Base-by-base conservation (phyloP, 2,329 filamentous ascomycete genomes). In the Didymosphaeria variabile region DNA sequence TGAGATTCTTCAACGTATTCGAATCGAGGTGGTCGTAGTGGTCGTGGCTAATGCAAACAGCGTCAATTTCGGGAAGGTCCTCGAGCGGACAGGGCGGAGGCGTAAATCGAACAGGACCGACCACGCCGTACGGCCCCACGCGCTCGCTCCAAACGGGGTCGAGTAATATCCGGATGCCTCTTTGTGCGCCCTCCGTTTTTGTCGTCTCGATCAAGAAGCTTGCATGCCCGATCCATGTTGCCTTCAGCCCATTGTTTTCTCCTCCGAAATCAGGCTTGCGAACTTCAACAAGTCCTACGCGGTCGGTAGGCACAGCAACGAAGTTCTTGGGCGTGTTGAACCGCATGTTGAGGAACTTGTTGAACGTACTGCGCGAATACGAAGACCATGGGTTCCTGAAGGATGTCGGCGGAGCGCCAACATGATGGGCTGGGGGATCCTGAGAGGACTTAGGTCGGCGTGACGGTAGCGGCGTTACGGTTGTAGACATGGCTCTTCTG, bases 21-120 rank as follows among this genome's bases (percentile, higher is more conserved):
- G 77, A 72, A 61, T 86, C 84, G 53, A 86, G 76, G 61, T 87
- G 85, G 64, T 87, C 84, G 65, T 86, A 86, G 67, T 87, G 85
- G 64, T 86, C 84, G 69, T 87, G 85, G 57, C 81, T 84, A 51
- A 87, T 85, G 59, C 80, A 74, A 3, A 87, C 78, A 2, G 83
- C 69, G 58, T 87, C 85, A 10, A 86, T 74, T 2, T 83, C 78
- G 0, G 85, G 85, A 2, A 87, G 67, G 19, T 85, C 83, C 2
- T 81, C 75, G 2, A 85, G 66, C 0, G 69, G 65, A 67, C 84
- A 87, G 0, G 85, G 85, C 4, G 83, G 77, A 3, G 81, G 83
- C 15, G 81, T 83, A 57, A 85, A 85, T 36, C 85, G 77, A 54
- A 84, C 82, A 0, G 85, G 85, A 0, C 85, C 85, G 0, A 81